Base-by-base conservation (phyloP, 768 basidiomycete genomes). In the Boletus huronensis region DNA sequence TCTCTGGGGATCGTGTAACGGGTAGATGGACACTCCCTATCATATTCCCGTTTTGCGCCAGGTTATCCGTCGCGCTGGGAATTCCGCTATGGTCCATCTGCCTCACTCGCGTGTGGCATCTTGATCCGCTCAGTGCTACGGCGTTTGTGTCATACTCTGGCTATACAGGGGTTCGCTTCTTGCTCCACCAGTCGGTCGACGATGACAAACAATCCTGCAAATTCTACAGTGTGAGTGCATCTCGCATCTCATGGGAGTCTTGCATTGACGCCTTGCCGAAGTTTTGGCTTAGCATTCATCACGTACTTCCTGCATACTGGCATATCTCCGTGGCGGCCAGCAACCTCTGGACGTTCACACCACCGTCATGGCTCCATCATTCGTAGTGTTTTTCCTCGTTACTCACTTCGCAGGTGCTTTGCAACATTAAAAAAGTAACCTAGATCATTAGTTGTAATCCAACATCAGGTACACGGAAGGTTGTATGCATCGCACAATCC, bases 21-120 rank as follows among this genome's bases (percentile, higher is more conserved):
- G 74, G 73, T 7, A 62, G 78, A 39, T 50, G 58, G 7, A 79
- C 78, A 0, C 59, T 80, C 9, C 77, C 76, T 7, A 76, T 79
- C 44, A 60, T 67, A 14, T 65, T 66, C 6, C 79, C 79, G 1
- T 45, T 58, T 4, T 23, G 40, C 5, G 52, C 66, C 2, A 47
- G 69, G 34, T 4, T 59, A 11, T 66, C 60, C n/a, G 39, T 60
- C 34, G 31, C 47, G 19, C 8, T 68, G 26, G 54, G 56, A 8
- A 55, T 70, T 13, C 69, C 64, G 10, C 19, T 65, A 1, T 68
- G 64, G 68, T 63, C 66, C 3, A 48, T 70, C 21, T 60, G 28
- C 19, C 68, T 66, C 31, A 46, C 50, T 19, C 13, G 28, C 2
- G 46, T 68, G 8, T 68, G 69, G 66, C 28, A 17, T 43, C 40